Evolutionary conservation across 352 stramenopile genomes (phyloP).

Genomic region (Pythium coloratum): DNA sequence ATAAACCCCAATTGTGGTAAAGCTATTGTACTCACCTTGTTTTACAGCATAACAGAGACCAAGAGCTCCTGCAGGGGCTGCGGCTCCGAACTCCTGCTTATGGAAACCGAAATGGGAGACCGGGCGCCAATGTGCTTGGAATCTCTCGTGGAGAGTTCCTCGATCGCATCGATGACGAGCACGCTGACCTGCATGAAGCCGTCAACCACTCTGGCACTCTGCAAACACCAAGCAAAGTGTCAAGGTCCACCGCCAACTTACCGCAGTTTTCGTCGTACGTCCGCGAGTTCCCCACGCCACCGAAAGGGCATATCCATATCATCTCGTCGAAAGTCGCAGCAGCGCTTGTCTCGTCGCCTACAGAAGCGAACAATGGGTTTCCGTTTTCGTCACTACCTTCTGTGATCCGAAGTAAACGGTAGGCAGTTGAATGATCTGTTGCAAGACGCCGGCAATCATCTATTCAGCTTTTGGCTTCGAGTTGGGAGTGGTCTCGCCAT

Average conservation of each 20-base stretch:
- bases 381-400: constrained; percentile 30
- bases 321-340: constrained; percentile 18
- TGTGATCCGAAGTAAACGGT: constrained; percentile 44
- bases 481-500: not conserved
- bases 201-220: constrained; percentile 1
- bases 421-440: constrained; percentile 5
- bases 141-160: not conserved
- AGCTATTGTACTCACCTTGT: not conserved
- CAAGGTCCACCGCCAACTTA: constrained; percentile 14
- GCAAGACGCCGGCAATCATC: not conserved
- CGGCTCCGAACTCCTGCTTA: constrained; percentile 42
- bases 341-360: constrained; percentile 7
- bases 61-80: constrained; percentile 30
- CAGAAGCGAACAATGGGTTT: constrained; percentile 8
- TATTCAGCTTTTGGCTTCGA: constrained; percentile 19
- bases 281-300: constrained; percentile 48
- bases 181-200: constrained; percentile 1
- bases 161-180: constrained; percentile 10
- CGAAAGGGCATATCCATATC: constrained; percentile 37
- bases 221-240: constrained; percentile 5
- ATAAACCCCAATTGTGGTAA: not conserved
- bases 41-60: constrained; percentile 30
- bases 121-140: constrained; percentile 1
- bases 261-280: constrained; percentile 39
- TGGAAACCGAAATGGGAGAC: constrained; percentile 13